Evolutionary conservation across 345 rosid genomes (phyloP), one percentile per base, ranked within the genome.

Genomic region (Brassica rapa): DNA sequence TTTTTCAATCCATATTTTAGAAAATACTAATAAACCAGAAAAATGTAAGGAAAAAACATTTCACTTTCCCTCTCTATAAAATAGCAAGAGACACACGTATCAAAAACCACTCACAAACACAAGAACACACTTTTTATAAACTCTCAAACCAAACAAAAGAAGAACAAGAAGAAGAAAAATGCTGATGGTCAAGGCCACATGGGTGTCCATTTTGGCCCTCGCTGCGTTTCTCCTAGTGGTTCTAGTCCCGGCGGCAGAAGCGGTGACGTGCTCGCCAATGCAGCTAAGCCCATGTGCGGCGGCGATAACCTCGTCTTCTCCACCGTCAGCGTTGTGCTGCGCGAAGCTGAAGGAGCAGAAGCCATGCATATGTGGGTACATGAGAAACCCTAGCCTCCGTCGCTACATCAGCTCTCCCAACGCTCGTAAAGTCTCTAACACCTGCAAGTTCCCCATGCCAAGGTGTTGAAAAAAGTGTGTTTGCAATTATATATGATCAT

Each of bases 291-390:
- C 98, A 0, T 94, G 98, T 76, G 97, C 84, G 27, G 66, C 85
- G 24, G 98, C 97, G 11, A 91, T 94, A 73, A 88, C 90, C 5
- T 85, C 95, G 49, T 79, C 88, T 8, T 25, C 93, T 49, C 91
- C 88, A 21, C 97, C 98, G 55, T 81, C 97, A 0, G 70, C 75
- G 2, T 68, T 79, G 53, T 94, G 98, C 81, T 94, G 98, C 84
- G 78, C 71, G 65, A 94, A 86, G 88, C 87, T 94, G 71, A 91
- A 82, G 68, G 90, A 91, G 39, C 98, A 94, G 83, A 85, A 84
- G 83, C 97, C 98, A 69, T 94, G 98, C 51, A 91, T 94, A 61
- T 94, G 98, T 86, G 85, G 87, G 23, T 94, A 92, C 85, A 84
- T 92, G 72, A 85, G 80, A 77, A 91, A 94, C 74, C 98, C 95